Evolutionary conservation across 2,329 filamentous ascomycete species (phyloP), one percentile per base, ranked within the genome.

Genomic region (Ophiocordyceps camponoti-floridani): DNA sequence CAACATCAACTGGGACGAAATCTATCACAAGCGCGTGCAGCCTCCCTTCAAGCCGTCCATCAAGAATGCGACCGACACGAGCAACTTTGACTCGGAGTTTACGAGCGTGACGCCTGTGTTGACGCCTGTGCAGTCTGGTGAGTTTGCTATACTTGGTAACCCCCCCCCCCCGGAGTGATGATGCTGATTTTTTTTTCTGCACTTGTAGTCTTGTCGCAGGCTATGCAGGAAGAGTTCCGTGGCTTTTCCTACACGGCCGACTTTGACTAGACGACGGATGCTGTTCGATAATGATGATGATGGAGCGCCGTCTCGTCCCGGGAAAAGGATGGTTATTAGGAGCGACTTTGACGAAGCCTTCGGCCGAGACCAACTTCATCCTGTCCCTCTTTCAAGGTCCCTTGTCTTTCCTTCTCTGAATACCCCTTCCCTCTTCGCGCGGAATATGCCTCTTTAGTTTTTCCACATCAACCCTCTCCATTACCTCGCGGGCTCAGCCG

Each of bases 171-270:
- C 2, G n/a, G 2, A 38, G 35, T 10, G 35, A 38, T 16, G 35
- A 38, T 9, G 16, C 35, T 38, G n/a, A 38, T 16, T n/a, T 10
- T 4, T 4, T 18, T 9, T 18, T 50, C 23, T 23, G 23, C 23
- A n/a, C 47, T 18, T 47, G 42, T 57, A 94, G 91, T 98, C 41
- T 74, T 98, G 50, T 94, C 89, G 27, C 91, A 96, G 70, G 86
- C 87, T 40, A 96, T 96, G 88, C 91, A 98, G 68, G 91, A 98
- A 68, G 88, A 98, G 62, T 98, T 98, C 82, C 79, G 91, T 47
- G 91, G 91, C 52, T 98, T 98, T 70, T 96, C 89, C 26, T 98
- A 98, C 66, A 91, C 85, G 44, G 84, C 85, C 48, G 87, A 94
- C 62, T 93, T 93, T 65, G 82, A 82, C 49, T 88, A 68, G 60